Evolutionary conservation across 1,139 yeast species (phyloP).

Genomic region (Spencermartinsiella ligniputridi): DNA sequence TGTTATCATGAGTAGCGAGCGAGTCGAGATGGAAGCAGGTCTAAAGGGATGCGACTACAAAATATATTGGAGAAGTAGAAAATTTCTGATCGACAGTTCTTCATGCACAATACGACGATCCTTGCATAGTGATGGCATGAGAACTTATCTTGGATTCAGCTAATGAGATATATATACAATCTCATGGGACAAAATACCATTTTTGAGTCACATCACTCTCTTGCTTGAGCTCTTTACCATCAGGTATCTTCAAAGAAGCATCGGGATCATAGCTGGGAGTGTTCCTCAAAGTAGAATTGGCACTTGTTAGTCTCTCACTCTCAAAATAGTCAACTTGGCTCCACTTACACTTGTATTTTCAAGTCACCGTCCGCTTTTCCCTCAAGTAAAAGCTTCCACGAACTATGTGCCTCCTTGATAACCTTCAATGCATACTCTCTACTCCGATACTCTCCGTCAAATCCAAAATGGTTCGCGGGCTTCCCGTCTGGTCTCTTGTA

Average conservation of each 20-base stretch:
- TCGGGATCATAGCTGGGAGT: conserved; percentile 6
- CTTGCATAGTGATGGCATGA: too few species aligned
- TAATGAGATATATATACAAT: too few species aligned
- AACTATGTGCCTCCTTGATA: conserved; percentile 59
- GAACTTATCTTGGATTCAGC: too few species aligned
- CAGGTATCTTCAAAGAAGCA: not conserved
- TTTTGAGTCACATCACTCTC: not conserved
- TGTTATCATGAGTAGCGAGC: too few species aligned
- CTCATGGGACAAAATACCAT: not conserved
- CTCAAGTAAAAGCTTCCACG: conserved; percentile 62
- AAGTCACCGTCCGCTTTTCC: conserved; percentile 38
- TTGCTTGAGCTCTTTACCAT: not conserved
- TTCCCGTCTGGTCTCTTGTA: conserved; percentile 90
- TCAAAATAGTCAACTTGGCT: not conserved
- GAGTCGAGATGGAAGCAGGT: too few species aligned
- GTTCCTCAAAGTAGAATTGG: conserved; percentile 9
- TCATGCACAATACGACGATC: too few species aligned
- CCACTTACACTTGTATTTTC: not conserved
- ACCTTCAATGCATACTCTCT: conserved; percentile 65
- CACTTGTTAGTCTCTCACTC: not conserved
- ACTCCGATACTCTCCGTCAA: conserved; percentile 70
- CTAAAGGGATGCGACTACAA: too few species aligned
- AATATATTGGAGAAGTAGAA: too few species aligned
- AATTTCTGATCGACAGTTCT: too few species aligned
- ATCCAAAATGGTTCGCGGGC: conserved; percentile 79